These are phyloP conservation scores for Entrophospora sp. DNA, from an alignment of 192 early-diverging fungal genomes.

Conservation along the genomic window DNA sequence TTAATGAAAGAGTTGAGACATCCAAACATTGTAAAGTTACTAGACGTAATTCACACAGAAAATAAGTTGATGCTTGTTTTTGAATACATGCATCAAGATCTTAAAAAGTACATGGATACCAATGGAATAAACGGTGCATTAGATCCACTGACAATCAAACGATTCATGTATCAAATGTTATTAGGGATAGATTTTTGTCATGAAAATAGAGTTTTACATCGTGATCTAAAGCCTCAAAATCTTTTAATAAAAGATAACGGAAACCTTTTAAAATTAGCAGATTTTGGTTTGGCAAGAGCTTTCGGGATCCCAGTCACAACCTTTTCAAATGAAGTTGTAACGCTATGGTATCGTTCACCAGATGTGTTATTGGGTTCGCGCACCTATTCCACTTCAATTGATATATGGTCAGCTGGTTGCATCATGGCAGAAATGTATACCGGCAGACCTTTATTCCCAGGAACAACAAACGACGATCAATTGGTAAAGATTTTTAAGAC, in stretches of 20 bases:
- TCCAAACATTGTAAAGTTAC: slow-evolving; percentile 77
- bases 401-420: slow-evolving; percentile 97
- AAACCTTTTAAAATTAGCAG: slow-evolving; percentile 76
- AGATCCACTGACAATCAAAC: slow-evolving; percentile 57
- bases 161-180: slow-evolving; percentile 75
- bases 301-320: slow-evolving; percentile 86
- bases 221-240: slow-evolving; percentile 83
- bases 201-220: slow-evolving; percentile 73
- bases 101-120: slow-evolving; percentile 81
- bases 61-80: slow-evolving; percentile 79
- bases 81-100: slow-evolving; percentile 82
- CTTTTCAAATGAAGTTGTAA: slow-evolving; percentile 97
- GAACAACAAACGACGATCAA: slow-evolving; percentile 75
- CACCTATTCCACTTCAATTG: slow-evolving; percentile 91
- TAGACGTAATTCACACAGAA: slow-evolving; percentile 80
- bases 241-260: slow-evolving; percentile 71
- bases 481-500: slow-evolving; percentile 69
- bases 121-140: slow-evolving; percentile 59
- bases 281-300: slow-evolving; percentile 76
- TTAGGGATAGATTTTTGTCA: slow-evolving; percentile 79
- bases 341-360: slow-evolving; percentile 94
- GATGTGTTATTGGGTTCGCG: slow-evolving; percentile 93
- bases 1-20: slow-evolving; percentile 95
- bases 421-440: slow-evolving; percentile 95
- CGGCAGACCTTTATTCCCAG: slow-evolving; percentile 72